These are phyloP conservation scores for Camellia oleifera DNA, from an alignment of 179 eudicot genomes.

Conservation along the genomic window DNA sequence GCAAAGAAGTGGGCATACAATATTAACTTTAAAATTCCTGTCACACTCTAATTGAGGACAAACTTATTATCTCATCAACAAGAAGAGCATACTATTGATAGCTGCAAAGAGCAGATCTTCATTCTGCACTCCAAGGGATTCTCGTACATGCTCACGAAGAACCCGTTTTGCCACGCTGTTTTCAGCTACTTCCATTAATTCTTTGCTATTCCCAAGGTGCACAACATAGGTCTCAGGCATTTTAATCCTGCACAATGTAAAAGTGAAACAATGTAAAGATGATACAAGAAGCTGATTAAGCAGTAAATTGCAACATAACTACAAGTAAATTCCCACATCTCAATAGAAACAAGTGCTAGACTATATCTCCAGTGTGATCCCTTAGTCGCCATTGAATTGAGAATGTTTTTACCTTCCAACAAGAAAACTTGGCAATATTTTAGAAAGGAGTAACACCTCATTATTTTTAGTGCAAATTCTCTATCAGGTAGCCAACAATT, in stretches of 20 bases:
- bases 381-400: no score
- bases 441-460: no score
- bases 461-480: no score
- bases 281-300: no score
- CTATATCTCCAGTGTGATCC: no score
- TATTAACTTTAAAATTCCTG: neutral
- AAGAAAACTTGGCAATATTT: no score
- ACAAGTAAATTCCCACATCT: no score
- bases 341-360: no score
- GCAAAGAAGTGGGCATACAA: neutral
- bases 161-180: constrained; percentile 75
- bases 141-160: constrained; percentile 79
- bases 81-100: constrained; percentile 64
- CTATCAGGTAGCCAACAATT: no score
- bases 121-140: constrained; percentile 72
- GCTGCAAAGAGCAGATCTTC: constrained; percentile 77
- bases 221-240: constrained; percentile 3
- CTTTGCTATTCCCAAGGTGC: constrained; percentile 94
- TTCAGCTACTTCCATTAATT: constrained; percentile 87
- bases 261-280: constrained; percentile 2
- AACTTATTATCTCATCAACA: neutral
- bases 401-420: no score
- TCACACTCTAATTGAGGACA: neutral
- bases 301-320: neutral
- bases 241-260: neutral